These are phyloP conservation scores for Gossypium longicalyx DNA, from an alignment of 345 rosid species.

Conservation along the genomic window DNA sequence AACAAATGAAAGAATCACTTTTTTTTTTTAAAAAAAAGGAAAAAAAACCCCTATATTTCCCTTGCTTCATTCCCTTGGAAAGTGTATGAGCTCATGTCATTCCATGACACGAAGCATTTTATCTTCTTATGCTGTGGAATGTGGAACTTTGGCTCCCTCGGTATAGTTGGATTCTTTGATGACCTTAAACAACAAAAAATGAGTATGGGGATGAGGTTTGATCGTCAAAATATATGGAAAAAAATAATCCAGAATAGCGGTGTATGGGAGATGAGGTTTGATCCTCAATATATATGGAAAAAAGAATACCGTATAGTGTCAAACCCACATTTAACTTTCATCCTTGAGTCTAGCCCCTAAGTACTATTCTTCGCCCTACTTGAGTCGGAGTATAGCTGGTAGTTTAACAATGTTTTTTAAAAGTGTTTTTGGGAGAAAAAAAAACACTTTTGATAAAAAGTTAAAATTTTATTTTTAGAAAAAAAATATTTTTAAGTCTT, in stretches of 20 bases:
- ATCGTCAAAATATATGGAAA: no score
- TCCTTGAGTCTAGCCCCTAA: no score
- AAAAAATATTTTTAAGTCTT: neutral
- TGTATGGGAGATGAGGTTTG: no score
- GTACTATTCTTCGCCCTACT: no score
- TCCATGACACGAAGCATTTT: conserved; percentile 66
- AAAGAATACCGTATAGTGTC: no score
- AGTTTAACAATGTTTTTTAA: no score
- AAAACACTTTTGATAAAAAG: neutral
- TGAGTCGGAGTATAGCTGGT: no score
- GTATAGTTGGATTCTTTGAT: conserved; percentile 70
- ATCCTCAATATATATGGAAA: no score
- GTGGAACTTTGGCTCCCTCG: conserved; percentile 81
- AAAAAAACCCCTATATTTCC: neutral
- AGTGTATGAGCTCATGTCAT: conserved; percentile 35
- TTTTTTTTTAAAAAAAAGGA: neutral
- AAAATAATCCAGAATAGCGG: no score
- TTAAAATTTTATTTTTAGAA: no score
- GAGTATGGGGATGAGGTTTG: no score
- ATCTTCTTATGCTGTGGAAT: conserved; percentile 81
- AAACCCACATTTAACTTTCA: no score
- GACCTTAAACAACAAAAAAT: conserved; percentile 24
- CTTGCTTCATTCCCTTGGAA: conserved; percentile 20
- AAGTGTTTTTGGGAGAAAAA: neutral
- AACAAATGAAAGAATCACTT: neutral